phyloP scores from a whole-genome alignment of 1,284 basidiomycete genomes.

The Pascua sp. region DNA sequence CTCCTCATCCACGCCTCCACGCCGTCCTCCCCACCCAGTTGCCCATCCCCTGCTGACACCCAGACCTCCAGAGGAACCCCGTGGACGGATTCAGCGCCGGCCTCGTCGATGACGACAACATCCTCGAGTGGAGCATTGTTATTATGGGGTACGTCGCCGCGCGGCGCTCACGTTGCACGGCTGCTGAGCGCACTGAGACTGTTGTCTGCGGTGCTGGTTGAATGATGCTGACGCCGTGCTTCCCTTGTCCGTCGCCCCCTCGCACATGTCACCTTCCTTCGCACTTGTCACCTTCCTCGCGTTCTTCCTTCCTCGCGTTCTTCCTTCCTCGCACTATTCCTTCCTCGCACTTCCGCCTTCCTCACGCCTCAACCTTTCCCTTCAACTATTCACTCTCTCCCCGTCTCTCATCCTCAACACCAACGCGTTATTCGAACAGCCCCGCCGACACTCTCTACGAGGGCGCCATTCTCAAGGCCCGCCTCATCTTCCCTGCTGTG shows the following conservation, averaged over 20 bases:
- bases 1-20: no score
- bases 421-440: constrained; percentile 49
- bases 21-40: no score
- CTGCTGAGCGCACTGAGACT: background rate
- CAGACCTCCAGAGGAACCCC: constrained; percentile 79
- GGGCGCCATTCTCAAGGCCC: constrained; percentile 86
- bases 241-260: background rate
- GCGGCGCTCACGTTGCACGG: no score
- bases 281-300: background rate
- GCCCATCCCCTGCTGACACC: background rate
- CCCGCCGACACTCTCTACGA: constrained; percentile 89
- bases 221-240: constrained; percentile 4
- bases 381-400: background rate
- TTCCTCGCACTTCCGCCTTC: constrained; percentile 24
- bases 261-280: background rate
- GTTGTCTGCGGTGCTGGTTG: no score
- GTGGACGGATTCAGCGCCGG: constrained; percentile 94
- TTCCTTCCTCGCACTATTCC: background rate
- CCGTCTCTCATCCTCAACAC: background rate
- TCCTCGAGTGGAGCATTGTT: constrained; percentile 86
- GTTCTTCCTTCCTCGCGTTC: background rate
- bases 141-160: constrained; percentile 72
- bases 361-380: background rate
- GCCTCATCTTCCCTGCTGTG: constrained; percentile 72
- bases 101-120: constrained; percentile 85